A percentile compares a stretch with the other conserved stretches of the same genome.
These are phyloP conservation scores for Aspergillus sp. DNA, from an alignment of 2,329 filamentous ascomycete genomes.

Conservation along the genomic window DNA sequence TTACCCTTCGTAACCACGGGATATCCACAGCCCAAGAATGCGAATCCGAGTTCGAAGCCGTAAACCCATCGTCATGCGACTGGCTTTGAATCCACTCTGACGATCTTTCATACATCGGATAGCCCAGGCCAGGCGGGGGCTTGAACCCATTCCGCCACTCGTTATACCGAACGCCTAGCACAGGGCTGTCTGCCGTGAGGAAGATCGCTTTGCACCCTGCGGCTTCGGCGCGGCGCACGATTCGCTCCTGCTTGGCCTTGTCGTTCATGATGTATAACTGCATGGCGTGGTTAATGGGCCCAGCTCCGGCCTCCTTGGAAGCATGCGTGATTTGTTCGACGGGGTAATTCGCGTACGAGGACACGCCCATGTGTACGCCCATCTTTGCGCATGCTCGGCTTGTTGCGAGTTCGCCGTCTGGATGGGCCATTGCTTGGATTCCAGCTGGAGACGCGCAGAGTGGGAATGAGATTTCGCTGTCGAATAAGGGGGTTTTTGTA, in stretches of 20 bases:
- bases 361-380: slow-evolving; percentile 47
- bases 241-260: slow-evolving; percentile 23
- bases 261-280: slow-evolving; percentile 28
- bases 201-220: slow-evolving; percentile 51
- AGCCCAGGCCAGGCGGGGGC: slow-evolving; percentile 42
- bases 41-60: background rate
- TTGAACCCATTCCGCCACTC: slow-evolving; percentile 48
- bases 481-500: too few species aligned
- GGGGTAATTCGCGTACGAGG: slow-evolving; percentile 46
- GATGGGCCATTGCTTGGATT: too few species aligned
- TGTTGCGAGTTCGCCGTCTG: too few species aligned
- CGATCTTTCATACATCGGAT: slow-evolving; percentile 23
- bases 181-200: slow-evolving; percentile 55
- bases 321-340: slow-evolving; percentile 47
- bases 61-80: background rate
- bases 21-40: background rate
- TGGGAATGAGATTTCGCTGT: too few species aligned
- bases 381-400: background rate
- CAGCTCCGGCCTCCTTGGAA: slow-evolving; percentile 22
- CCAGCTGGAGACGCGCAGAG: too few species aligned
- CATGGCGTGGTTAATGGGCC: slow-evolving; percentile 23
- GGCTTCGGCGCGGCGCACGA: slow-evolving; percentile 30
- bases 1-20: background rate
- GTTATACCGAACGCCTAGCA: slow-evolving; percentile 50
- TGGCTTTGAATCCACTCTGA: background rate